Evolutionary conservation across 2,329 filamentous ascomycete species (phyloP), one percentile per base, ranked within the genome.

Genomic region (Aspergillus flavus): DNA sequence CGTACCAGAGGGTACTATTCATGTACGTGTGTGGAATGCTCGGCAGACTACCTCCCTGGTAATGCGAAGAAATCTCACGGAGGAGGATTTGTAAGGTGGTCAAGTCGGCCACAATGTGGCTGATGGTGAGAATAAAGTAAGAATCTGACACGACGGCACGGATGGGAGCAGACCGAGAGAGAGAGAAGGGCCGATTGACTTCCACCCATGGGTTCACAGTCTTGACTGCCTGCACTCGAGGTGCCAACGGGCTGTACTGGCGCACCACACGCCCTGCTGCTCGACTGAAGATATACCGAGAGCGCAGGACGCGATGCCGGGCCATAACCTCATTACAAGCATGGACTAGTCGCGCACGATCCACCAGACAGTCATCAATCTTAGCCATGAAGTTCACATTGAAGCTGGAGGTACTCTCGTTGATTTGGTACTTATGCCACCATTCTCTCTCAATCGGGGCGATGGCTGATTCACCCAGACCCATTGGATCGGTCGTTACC

Each of bases 181-280:
- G 41, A 45, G 41, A 45, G 36, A 63, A 63, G 19, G 61, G 61
- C 7, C 50, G 26, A 41, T 63, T 63, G 41, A 56, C 43, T 34
- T 59, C 61, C 4, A 28, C 26, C 34, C 28, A 48, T 6, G 23
- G 36, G 28, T 55, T 41, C 11, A 60, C n/a, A 6, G 28, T 36
- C 16, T 45, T 34, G 32, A 34, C 32, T 34, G 32, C 32, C 32
- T 34, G 32, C 10, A 34, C 32, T 34, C 32, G 32, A 34, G 32
- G 32, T 34, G 32, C 10, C 11, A 34, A 11, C 3, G 32, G 32
- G 32, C 32, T 34, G 32, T 34, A 34, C 32, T 34, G 32, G 32
- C 32, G 32, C 32, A 34, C 32, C 10, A 34, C 32, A 34, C 32
- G 10, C 12, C 26, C 23, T 36, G 36, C 6, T 19, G 26, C 57